These are phyloP conservation scores for Flaveria trinervia DNA, from an alignment of 129 eudicot species.

Conservation along the genomic window DNA sequence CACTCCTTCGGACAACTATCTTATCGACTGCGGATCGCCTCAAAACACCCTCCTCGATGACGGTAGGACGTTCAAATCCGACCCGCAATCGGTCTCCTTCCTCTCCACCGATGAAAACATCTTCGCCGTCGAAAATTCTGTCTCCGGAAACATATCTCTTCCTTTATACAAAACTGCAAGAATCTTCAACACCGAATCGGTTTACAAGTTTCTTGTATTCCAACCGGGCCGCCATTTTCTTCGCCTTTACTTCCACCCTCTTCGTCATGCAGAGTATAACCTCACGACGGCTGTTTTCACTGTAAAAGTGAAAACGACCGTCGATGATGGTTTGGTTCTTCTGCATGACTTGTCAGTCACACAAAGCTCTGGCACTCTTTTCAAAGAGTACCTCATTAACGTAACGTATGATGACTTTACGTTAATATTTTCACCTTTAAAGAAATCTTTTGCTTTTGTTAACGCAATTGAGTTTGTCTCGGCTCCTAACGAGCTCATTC, in stretches of 20 bases:
- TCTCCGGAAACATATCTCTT: conserved; percentile 32
- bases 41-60: conserved; percentile 63
- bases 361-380: conserved; percentile 29
- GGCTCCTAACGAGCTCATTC: conserved; percentile 66
- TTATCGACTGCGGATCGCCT: conserved; percentile 82
- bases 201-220: conserved; percentile 68
- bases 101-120: conserved; percentile 71
- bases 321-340: conserved; percentile 60
- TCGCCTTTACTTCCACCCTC: conserved; percentile 77
- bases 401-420: conserved; percentile 60
- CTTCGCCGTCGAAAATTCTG: conserved; percentile 45
- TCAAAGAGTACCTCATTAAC: conserved; percentile 83
- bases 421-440: conserved; percentile 71
- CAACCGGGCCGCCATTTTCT: conserved; percentile 72
- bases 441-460: conserved; percentile 70
- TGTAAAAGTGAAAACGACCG: conserved; percentile 36
- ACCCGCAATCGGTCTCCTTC: conserved; percentile 73
- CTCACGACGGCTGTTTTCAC: conserved; percentile 63
- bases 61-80: conserved; percentile 88
- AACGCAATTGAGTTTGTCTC: conserved; percentile 89
- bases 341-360: conserved; percentile 71
- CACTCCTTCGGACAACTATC: conserved; percentile 70
- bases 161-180: conserved; percentile 74
- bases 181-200: conserved; percentile 62
- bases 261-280: conserved; percentile 61